Evolutionary conservation across 192 early-diverging fungal species (phyloP).

Genomic region (Podila epigama): DNA sequence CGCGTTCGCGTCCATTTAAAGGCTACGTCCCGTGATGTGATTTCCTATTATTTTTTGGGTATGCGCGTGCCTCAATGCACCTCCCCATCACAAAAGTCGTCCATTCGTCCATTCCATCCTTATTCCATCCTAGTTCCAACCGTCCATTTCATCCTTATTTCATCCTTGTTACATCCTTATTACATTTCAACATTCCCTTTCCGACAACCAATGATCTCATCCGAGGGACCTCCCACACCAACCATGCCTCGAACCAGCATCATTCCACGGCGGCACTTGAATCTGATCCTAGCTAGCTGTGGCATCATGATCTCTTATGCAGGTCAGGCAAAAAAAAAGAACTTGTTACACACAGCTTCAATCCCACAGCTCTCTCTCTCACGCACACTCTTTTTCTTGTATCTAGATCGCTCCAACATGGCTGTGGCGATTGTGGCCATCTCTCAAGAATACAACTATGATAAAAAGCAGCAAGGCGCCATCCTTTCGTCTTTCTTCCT

Average conservation of each 20-base stretch:
- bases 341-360: background rate
- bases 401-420: conserved; percentile 49
- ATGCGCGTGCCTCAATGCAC: too few relatives aligned
- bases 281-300: conserved; percentile 15
- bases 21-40: too few relatives aligned
- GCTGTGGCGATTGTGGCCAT: conserved; percentile 51
- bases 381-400: background rate
- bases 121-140: too few relatives aligned
- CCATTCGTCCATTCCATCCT: too few relatives aligned
- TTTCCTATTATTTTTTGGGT: too few relatives aligned
- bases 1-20: too few relatives aligned
- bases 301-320: conserved; percentile 45
- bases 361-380: background rate
- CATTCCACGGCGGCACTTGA: conserved; percentile 39
- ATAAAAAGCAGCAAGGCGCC: conserved; percentile 29
- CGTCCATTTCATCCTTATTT: too few relatives aligned
- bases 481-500: conserved; percentile 47
- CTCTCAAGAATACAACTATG: conserved; percentile 31
- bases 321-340: background rate
- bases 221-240: background rate
- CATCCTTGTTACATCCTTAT: too few relatives aligned
- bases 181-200: background rate
- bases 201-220: conserved; percentile 2
- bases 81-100: too few relatives aligned
- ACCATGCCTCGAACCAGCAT: background rate